These are phyloP conservation scores for Rachicladosporium sp. DNA, from an alignment of 2,329 filamentous ascomycete genomes.

Conservation along the genomic window DNA sequence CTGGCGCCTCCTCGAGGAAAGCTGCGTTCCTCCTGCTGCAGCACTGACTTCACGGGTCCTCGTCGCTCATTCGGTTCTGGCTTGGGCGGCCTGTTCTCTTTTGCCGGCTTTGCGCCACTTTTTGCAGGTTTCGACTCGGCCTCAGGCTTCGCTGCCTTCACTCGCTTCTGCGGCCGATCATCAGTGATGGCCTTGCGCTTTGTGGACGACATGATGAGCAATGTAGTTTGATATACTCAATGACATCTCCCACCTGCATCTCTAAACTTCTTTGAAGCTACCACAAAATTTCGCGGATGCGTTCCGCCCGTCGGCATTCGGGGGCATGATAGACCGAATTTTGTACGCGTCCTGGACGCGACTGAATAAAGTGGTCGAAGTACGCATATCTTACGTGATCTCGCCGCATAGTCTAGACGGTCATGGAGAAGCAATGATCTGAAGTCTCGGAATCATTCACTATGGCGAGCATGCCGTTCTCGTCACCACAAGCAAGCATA, in stretches of 20 bases:
- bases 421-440: too few species aligned
- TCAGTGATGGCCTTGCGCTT: slow-evolving; percentile 34
- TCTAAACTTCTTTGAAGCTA: too few species aligned
- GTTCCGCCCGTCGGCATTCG: too few species aligned
- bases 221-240: too few species aligned
- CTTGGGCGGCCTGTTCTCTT: slow-evolving; percentile 14
- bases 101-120: slow-evolving; percentile 8
- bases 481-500: slow-evolving; percentile 22
- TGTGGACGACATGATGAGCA: slow-evolving; percentile 28
- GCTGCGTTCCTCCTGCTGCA: slow-evolving; percentile 69
- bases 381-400: too few species aligned
- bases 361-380: too few species aligned
- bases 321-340: too few species aligned
- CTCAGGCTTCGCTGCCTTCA: slow-evolving; percentile 19
- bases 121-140: slow-evolving; percentile 5
- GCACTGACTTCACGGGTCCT: slow-evolving; percentile 29
- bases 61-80: slow-evolving; percentile 15
- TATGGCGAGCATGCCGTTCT: slow-evolving; percentile 18
- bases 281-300: too few species aligned
- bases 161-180: slow-evolving; percentile 22
- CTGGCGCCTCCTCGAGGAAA: slow-evolving; percentile 91
- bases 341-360: too few species aligned
- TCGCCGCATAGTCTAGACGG: too few species aligned
- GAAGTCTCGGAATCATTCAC: slow-evolving; percentile 1
- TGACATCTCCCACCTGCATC: too few species aligned